Conservation (phyloP, 78 protist genomes). For the Dictyostelium firmibasis region DNA sequence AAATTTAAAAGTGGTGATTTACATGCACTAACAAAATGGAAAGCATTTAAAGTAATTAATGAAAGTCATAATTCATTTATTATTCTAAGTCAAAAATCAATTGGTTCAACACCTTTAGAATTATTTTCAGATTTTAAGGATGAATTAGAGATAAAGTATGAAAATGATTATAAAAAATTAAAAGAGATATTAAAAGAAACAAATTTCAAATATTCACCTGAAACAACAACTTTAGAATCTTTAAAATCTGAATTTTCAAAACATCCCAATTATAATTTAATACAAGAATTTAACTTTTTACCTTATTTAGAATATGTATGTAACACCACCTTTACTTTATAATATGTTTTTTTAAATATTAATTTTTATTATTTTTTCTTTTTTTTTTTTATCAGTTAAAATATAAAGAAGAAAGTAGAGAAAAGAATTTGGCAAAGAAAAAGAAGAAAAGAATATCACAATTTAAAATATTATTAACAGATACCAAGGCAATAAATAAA, state of each 20-base stretch:
- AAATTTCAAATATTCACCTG: slow-evolving; percentile 15
- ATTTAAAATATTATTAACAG: slow-evolving; percentile 26
- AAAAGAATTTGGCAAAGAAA: slow-evolving; percentile 24
- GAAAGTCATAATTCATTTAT: background rate
- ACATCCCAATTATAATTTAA: slow-evolving; percentile 8
- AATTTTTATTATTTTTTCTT: background rate
- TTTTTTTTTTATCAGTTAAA: background rate
- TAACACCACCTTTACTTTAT: too few species aligned
- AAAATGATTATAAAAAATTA: slow-evolving; percentile 25
- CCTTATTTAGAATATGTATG: slow-evolving; percentile 65
- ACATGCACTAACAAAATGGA: slow-evolving; percentile 58
- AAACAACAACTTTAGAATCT: slow-evolving; percentile 37
- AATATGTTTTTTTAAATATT: too few species aligned
- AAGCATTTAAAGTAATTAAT: background rate
- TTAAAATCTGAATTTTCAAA: slow-evolving; percentile 13
- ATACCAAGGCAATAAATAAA: slow-evolving; percentile 29
- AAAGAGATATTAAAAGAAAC: slow-evolving; percentile 24
- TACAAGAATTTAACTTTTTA: background rate
- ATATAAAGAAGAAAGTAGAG: slow-evolving; percentile 54
- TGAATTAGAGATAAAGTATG: slow-evolving; percentile 32
- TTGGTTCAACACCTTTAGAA: slow-evolving; percentile 64
- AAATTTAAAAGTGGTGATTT: slow-evolving; percentile 24
- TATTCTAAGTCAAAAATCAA: background rate
- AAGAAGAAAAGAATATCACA: slow-evolving; percentile 30
- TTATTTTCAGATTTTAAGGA: slow-evolving; percentile 56